Base-by-base conservation (phyloP, 1,284 basidiomycete species). In the Taiwanofungus camphoratus region DNA sequence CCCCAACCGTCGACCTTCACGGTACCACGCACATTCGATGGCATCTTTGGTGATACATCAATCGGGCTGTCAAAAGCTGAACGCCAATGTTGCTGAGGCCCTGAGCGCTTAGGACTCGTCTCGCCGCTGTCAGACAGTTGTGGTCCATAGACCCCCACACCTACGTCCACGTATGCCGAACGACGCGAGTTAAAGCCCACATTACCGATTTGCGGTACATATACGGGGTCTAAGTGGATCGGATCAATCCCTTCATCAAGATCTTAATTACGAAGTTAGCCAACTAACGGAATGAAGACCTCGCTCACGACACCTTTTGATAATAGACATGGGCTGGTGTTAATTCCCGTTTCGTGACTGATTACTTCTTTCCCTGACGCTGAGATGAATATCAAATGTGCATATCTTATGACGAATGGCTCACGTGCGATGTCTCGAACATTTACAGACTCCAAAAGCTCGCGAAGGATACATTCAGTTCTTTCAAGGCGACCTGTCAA, bases 391-490 rank as follows among this genome's bases (percentile, higher is more conserved):
- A 20, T 20, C 20, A 33, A 24, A 41, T 13, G 6, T 7, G 22
- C 5, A 18, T 16, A 8, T 29, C 5, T 11, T 3, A 33, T 26
- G 5, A 22, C 4, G 23, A 27, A 27, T 9, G 19, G 21, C 46
- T 31, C 22, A 48, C 46, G 21, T 12, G 30, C 27, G 13, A 42
- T 38, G 1, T 41, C 18, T 3, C 37, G 41, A 26, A 43, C 41
- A 20, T 32, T 27, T 7, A 34, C 21, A 9, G 20, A 22, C 26
- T 44, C 46, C 19, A 42, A n/a, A 16, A 44, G 19, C 19, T 48
- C 46, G 21, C 31, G n/a, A 34, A 48, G 29, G 19, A 26, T 34
- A 24, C 29, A 44, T 15, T 48, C 46, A 5, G 44, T 41, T 9
- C 46, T 37, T 23, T 44, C 26, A 18, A 48, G 21, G 9, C 42